These are phyloP conservation scores for Candida sanyaensis DNA, from an alignment of 1,139 yeast genomes.

Conservation along the genomic window DNA sequence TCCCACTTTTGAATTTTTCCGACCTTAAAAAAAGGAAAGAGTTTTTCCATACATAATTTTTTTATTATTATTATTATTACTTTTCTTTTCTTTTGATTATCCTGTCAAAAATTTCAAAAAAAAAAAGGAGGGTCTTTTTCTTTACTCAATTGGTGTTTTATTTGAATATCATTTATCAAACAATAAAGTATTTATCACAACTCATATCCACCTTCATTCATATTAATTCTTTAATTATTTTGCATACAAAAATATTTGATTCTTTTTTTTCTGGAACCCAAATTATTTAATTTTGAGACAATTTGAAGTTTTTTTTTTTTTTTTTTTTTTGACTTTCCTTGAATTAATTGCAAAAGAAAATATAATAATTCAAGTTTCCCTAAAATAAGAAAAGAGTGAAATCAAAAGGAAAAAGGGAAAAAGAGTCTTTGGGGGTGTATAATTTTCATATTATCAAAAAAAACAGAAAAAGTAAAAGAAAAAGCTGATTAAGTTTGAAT, in stretches of 20 bases:
- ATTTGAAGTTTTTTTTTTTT: not conserved
- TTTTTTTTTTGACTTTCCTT: not conserved
- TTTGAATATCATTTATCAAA: too few relatives aligned
- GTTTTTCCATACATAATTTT: not conserved
- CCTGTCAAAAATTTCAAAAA: too few relatives aligned
- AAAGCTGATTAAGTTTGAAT: too few relatives aligned
- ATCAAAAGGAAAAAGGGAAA: too few relatives aligned
- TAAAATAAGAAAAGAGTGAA: not conserved
- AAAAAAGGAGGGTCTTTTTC: not conserved
- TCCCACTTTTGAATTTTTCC: not conserved
- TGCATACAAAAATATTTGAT: not conserved
- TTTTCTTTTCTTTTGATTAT: not conserved
- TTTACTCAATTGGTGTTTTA: not conserved
- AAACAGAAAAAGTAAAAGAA: too few relatives aligned
- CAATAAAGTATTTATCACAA: too few relatives aligned
- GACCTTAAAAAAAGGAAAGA: not conserved
- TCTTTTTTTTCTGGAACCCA: not conserved
- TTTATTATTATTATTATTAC: not conserved
- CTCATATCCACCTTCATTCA: too few relatives aligned
- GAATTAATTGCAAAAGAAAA: not conserved
- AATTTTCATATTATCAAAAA: too few relatives aligned
- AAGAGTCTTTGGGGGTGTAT: too few relatives aligned
- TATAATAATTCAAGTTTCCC: not conserved
- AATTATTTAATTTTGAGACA: not conserved
- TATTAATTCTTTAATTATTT: not conserved